Conservation (phyloP, 768 basidiomycete genomes). For the Mycena sanguinolenta region DNA sequence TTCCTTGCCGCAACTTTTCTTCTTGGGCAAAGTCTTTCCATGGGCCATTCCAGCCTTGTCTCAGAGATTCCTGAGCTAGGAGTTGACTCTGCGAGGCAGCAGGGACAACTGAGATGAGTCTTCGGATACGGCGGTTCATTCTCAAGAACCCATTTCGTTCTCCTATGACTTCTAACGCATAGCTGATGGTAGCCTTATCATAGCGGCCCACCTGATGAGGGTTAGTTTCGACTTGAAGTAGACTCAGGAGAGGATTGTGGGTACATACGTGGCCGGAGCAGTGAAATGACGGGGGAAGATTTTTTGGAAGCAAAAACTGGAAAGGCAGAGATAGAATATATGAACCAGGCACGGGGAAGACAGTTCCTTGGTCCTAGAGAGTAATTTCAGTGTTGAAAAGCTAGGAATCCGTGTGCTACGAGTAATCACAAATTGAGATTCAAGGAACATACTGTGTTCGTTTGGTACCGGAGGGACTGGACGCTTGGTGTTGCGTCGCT, state of each 20-base stretch:
- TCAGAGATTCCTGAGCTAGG: constrained; percentile 12
- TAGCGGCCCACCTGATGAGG: too few species aligned
- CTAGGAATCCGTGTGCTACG: not conserved
- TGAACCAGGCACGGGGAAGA: constrained; percentile 14
- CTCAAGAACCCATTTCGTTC: constrained; percentile 16
- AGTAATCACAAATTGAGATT: not conserved
- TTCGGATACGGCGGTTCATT: constrained; percentile 27
- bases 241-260: too few species aligned
- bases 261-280: constrained; percentile 5
- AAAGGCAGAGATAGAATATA: constrained; percentile 2
- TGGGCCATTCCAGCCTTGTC: constrained; percentile 22
- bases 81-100: constrained; percentile 21
- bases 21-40: constrained; percentile 2
- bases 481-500: not conserved
- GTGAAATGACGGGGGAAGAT: constrained; percentile 24
- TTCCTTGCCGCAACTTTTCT: constrained; percentile 23
- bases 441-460: not conserved
- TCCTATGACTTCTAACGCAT: constrained; percentile 32
- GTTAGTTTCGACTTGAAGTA: not conserved
- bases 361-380: constrained; percentile 12
- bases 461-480: constrained; percentile 5
- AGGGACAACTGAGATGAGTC: constrained; percentile 29
- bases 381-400: not conserved
- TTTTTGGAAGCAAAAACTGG: constrained; percentile 13
- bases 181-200: constrained; percentile 10